Conservation (phyloP, 1,284 basidiomycete genomes). For the Fomitopsis betulina region DNA sequence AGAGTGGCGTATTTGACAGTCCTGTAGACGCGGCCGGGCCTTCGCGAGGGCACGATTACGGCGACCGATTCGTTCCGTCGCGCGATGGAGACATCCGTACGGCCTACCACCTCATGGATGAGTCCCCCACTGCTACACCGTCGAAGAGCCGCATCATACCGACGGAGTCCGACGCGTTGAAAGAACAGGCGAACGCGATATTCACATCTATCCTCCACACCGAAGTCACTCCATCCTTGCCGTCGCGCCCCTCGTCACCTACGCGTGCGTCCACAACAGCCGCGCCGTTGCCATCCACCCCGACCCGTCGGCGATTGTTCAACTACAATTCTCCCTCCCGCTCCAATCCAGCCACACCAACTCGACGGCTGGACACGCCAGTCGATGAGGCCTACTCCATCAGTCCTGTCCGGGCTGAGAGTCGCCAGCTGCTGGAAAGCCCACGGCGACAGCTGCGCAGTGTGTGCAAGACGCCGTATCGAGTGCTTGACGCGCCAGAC, state of each 20-base stretch:
- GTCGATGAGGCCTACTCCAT: conserved; percentile 87
- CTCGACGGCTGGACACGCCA: conserved; percentile 65
- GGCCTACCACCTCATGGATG: conserved; percentile 72
- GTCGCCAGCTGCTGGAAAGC: conserved; percentile 79
- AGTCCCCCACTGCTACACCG: conserved; percentile 60
- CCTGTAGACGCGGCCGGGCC: conserved; percentile 38
- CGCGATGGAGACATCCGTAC: conserved; percentile 76
- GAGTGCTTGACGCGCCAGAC: conserved; percentile 96
- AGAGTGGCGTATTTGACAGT: conserved; percentile 51
- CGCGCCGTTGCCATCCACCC: conserved; percentile 51
- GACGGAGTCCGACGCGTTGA: conserved; percentile 72
- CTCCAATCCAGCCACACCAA: conserved; percentile 53
- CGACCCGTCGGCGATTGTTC: conserved; percentile 63
- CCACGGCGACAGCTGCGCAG: conserved; percentile 79
- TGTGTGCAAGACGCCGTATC: conserved; percentile 94
- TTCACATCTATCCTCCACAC: conserved; percentile 71
- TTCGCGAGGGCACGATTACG: conserved; percentile 45
- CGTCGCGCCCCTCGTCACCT: conserved; percentile 55
- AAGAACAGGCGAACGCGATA: conserved; percentile 78
- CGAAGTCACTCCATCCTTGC: conserved; percentile 70
- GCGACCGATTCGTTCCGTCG: conserved; percentile 74
- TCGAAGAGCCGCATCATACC: conserved; percentile 70
- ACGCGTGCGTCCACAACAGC: conserved; percentile 39
- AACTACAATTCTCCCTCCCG: conserved; percentile 60
- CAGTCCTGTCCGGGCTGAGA: conserved; percentile 85